phyloP scores from a whole-genome alignment of 2,329 filamentous ascomycete species.

The Alternaria burnsii region DNA sequence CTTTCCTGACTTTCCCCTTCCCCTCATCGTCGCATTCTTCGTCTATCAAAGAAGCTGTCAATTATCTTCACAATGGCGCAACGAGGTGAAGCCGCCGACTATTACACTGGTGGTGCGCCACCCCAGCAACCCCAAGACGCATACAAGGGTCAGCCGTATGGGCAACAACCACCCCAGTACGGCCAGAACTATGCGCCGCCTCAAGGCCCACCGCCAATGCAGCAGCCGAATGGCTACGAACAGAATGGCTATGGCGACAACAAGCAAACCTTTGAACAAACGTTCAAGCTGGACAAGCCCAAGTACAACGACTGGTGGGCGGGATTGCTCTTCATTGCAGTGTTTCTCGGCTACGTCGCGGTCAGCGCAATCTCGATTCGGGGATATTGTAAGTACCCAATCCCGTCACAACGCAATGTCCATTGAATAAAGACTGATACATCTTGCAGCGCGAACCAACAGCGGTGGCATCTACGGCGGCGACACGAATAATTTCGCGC shows the following conservation, averaged over 20 bases:
- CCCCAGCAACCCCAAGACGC: constrained; percentile 29
- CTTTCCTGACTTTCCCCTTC: constrained; percentile 4
- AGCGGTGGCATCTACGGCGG: constrained; percentile 78
- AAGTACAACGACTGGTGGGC: constrained; percentile 94
- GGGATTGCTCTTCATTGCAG: constrained; percentile 76
- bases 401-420: background rate
- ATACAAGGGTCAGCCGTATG: constrained; percentile 36
- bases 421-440: constrained; percentile 7
- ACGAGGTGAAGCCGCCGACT: constrained; percentile 49
- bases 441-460: constrained; percentile 61
- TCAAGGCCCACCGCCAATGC: constrained; percentile 32
- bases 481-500: constrained; percentile 67
- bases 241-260: constrained; percentile 53
- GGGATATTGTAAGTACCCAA: constrained; percentile 65
- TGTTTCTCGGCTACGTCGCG: constrained; percentile 76
- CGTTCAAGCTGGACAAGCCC: constrained; percentile 82
- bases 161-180: constrained; percentile 43
- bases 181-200: constrained; percentile 42
- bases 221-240: constrained; percentile 34
- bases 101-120: constrained; percentile 46
- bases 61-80: constrained; percentile 37
- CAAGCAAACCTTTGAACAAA: constrained; percentile 72
- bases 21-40: constrained; percentile 5
- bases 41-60: background rate
- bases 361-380: constrained; percentile 79